These are phyloP conservation scores for Aspergillus baeticus DNA, from an alignment of 495 filamentous ascomycete genomes.

Conservation along the genomic window DNA sequence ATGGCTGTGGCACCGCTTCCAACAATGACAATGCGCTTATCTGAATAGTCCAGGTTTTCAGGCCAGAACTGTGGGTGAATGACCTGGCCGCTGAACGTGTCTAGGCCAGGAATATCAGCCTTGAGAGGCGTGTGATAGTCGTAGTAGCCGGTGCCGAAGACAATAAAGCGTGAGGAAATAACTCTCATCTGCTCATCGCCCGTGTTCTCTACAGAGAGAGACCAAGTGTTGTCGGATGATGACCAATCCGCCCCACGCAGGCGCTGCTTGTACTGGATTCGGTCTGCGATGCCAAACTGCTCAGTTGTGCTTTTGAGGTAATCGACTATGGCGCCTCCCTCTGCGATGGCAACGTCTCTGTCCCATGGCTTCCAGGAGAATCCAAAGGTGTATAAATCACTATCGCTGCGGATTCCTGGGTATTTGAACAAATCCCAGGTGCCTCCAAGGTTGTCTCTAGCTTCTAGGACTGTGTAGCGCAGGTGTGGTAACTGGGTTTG, in stretches of 20 bases:
- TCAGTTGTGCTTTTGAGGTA: slow-evolving; percentile 62
- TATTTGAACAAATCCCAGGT: slow-evolving; percentile 76
- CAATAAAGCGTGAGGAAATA: slow-evolving; percentile 54
- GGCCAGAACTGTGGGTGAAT: slow-evolving; percentile 57
- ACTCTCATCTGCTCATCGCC: slow-evolving; percentile 30
- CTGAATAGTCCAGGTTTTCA: slow-evolving; percentile 43
- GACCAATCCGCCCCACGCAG: slow-evolving; percentile 60
- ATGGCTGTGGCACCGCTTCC: slow-evolving; percentile 59
- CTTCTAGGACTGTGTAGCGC: slow-evolving; percentile 62
- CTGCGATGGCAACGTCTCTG: slow-evolving; percentile 56
- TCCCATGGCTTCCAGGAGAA: slow-evolving; percentile 70
- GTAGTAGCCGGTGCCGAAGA: slow-evolving; percentile 65
- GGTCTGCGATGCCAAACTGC: slow-evolving; percentile 58
- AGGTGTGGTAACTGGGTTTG: slow-evolving; percentile 55
- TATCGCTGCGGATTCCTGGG: slow-evolving; percentile 68
- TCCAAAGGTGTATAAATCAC: slow-evolving; percentile 65
- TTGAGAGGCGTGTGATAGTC: slow-evolving; percentile 60
- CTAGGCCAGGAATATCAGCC: slow-evolving; percentile 42
- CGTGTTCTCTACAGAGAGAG: slow-evolving; percentile 50
- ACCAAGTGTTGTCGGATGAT: slow-evolving; percentile 59
- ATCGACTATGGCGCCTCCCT: slow-evolving; percentile 55
- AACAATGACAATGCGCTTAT: slow-evolving; percentile 56
- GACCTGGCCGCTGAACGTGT: slow-evolving; percentile 42
- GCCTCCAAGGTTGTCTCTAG: slow-evolving; percentile 58
- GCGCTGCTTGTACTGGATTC: slow-evolving; percentile 60